phyloP scores from a whole-genome alignment of 768 basidiomycete genomes.

The Tubosaeta sp. region DNA sequence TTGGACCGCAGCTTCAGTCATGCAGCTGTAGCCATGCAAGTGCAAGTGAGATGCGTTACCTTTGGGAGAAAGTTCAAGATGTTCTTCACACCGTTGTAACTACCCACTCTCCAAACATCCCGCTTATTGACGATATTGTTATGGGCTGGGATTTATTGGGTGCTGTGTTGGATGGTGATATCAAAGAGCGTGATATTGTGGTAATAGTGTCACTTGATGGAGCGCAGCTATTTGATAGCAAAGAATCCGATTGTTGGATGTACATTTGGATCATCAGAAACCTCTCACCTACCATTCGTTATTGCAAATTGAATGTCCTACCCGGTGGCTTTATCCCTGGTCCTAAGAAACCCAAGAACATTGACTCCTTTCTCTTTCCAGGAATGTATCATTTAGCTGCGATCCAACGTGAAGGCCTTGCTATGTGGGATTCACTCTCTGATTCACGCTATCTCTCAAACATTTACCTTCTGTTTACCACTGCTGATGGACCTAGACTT shows the following conservation, averaged over 20 bases:
- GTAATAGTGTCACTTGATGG: conserved; percentile 38
- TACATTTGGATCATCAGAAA: conserved; percentile 34
- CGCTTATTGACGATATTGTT: not conserved
- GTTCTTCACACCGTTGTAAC: not conserved
- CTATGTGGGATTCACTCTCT: not conserved
- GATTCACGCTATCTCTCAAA: not conserved
- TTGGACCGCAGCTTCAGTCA: conserved; percentile 44
- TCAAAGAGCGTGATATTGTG: conserved; percentile 24
- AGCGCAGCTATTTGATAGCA: conserved; percentile 33
- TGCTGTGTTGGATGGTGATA: not conserved
- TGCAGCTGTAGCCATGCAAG: conserved; percentile 19
- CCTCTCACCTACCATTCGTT: conserved; percentile 3
- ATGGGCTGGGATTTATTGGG: conserved; percentile 13
- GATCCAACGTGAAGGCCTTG: not conserved
- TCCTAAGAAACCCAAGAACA: not conserved
- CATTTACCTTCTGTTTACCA: conserved; percentile 2
- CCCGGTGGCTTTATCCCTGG: conserved; percentile 4
- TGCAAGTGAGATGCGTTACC: conserved; percentile 28
- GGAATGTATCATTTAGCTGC: conserved; percentile 3
- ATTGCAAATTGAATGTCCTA: not conserved
- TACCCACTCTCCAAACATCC: not conserved
- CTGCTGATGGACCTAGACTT: conserved; percentile 29
- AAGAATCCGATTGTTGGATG: conserved; percentile 22
- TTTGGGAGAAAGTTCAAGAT: conserved; percentile 1
- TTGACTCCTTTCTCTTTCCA: conserved; percentile 2